Percentiles rank a stretch among this genome's conserved stretches.
Conservation (phyloP, 1,284 basidiomycete genomes). For the Ceratobasidium sp. region DNA sequence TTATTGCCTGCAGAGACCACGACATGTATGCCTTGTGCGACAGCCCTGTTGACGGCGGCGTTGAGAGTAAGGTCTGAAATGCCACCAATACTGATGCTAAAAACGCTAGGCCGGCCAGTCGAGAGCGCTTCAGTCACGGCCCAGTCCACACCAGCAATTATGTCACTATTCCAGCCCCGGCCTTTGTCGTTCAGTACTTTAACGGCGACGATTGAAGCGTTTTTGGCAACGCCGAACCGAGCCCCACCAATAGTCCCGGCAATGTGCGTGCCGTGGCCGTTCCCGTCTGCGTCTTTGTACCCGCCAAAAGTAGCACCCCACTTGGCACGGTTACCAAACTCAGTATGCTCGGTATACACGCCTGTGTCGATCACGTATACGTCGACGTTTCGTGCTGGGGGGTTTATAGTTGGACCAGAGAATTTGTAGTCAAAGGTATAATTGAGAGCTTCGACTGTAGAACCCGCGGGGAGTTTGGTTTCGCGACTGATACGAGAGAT, state of each 20-base stretch:
- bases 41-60: constrained; percentile 27
- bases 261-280: constrained; percentile 45
- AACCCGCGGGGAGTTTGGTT: background rate
- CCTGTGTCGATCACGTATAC: constrained; percentile 65
- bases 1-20: constrained; percentile 50
- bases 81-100: constrained; percentile 48
- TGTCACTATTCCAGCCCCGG: constrained; percentile 85
- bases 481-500: constrained; percentile 7
- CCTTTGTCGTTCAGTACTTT: constrained; percentile 97
- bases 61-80: constrained; percentile 21
- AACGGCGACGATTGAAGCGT: constrained; percentile 81
- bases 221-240: constrained; percentile 39
- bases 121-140: constrained; percentile 18
- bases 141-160: constrained; percentile 48
- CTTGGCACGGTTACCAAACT: constrained; percentile 68
- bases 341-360: constrained; percentile 70
- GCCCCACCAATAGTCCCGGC: constrained; percentile 42
- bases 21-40: constrained; percentile 45
- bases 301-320: constrained; percentile 66
- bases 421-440: background rate
- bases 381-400: constrained; percentile 64
- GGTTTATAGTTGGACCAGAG: constrained; percentile 49
- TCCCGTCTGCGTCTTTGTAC: constrained; percentile 10
- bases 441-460: background rate
- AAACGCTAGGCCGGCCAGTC: constrained; percentile 46